phyloP scores from a whole-genome alignment of 108 stramenopile genomes.

The Pseudonitzschia multiseries region DNA sequence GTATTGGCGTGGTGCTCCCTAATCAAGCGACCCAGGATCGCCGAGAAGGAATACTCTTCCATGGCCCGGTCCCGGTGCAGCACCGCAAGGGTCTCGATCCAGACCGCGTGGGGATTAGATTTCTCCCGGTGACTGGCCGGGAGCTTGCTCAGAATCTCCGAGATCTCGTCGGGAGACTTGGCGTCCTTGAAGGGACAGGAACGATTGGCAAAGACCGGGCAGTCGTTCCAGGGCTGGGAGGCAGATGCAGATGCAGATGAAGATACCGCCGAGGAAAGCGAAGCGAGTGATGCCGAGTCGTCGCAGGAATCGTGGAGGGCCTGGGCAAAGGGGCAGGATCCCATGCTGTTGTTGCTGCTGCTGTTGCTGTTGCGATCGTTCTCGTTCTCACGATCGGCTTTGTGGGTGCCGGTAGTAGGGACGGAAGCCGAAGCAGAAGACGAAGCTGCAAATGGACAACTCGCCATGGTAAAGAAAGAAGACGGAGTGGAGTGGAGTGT shows the following conservation, averaged over 20 bases:
- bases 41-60: conserved; percentile 63
- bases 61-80: conserved; percentile 45
- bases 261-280: neutral
- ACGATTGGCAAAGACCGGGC: conserved; percentile 63
- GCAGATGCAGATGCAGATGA: neutral
- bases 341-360: neutral
- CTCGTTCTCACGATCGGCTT: neutral
- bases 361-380: neutral
- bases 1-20: conserved; percentile 21
- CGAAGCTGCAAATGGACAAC: neutral
- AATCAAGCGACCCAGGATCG: conserved; percentile 64
- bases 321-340: conserved; percentile 30
- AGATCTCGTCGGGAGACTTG: conserved; percentile 38
- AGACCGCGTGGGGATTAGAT: conserved; percentile 27
- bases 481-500: too few relatives aligned
- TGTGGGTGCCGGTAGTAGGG: too few relatives aligned
- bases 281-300: neutral
- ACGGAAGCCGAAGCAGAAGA: neutral
- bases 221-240: conserved; percentile 30
- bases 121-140: conserved; percentile 54
- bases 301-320: conserved; percentile 10
- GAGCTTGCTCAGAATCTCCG: conserved; percentile 48
- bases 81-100: conserved; percentile 40
- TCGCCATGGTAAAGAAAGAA: too few relatives aligned
- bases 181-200: conserved; percentile 67